These are phyloP conservation scores for Lipomyces mesembrius DNA, from an alignment of 805 yeast genomes.

Conservation along the genomic window DNA sequence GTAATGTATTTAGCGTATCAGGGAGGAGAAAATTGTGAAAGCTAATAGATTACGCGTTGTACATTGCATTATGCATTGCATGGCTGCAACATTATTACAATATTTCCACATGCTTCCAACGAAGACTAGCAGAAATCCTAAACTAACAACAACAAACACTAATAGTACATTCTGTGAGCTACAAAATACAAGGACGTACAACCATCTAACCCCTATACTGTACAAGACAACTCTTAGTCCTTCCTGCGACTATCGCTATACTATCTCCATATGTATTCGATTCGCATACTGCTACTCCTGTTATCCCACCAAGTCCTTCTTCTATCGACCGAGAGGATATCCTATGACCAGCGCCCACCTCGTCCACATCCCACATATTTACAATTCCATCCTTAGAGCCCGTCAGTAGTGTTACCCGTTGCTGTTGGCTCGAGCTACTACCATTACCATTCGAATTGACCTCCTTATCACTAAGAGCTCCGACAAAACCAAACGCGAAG, in stretches of 20 bases:
- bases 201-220: conserved; percentile 4
- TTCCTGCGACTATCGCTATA: conserved; percentile 16
- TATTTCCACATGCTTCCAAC: background rate
- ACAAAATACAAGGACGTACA: background rate
- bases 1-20: background rate
- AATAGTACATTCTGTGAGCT: background rate
- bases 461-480: background rate
- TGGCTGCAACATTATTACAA: background rate
- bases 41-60: background rate
- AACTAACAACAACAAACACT: background rate
- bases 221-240: conserved; percentile 22
- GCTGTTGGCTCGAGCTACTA: background rate
- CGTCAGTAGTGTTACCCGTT: conserved; percentile 19
- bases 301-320: conserved; percentile 27
- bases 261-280: conserved; percentile 4
- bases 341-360: conserved; percentile 5
- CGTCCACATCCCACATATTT: conserved; percentile 21
- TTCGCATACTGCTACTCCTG: conserved; percentile 15
- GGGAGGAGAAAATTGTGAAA: background rate
- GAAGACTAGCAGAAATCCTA: background rate
- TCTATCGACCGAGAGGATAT: conserved; percentile 3
- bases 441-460: background rate
- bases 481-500: conserved; percentile 26
- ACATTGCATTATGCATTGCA: background rate
- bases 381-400: conserved; percentile 34